Conservation (phyloP, 2,329 filamentous ascomycete species). For the Chaetomiaceae sp. region DNA sequence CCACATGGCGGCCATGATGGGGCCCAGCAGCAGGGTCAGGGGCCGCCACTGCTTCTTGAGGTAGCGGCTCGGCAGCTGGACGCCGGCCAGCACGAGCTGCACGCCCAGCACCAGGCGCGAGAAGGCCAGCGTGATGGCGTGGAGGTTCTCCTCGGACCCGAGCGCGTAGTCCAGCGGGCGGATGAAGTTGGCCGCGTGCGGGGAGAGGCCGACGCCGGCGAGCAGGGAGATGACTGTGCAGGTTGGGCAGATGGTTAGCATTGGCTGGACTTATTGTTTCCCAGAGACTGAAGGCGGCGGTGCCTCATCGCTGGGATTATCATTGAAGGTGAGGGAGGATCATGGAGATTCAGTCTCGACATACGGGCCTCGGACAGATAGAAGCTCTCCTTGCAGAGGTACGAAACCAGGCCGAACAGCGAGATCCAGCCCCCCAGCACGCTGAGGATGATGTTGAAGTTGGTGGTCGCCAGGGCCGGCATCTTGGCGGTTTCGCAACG, state of each 20-base stretch:
- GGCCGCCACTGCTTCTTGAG: conserved; percentile 72
- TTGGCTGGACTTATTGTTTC: not conserved
- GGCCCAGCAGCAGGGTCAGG: conserved; percentile 68
- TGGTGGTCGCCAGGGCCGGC: conserved; percentile 43
- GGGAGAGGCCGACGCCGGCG: conserved; percentile 72
- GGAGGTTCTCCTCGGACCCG: conserved; percentile 50
- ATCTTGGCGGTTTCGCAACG: conserved; percentile 27
- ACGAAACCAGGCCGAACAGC: conserved; percentile 84
- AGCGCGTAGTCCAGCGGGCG: conserved; percentile 68
- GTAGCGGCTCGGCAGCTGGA: conserved; percentile 81
- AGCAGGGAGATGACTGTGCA: conserved; percentile 71
- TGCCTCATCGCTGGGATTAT: too few species aligned
- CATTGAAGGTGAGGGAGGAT: not conserved
- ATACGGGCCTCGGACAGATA: conserved; percentile 85
- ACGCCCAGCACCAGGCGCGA: conserved; percentile 82
- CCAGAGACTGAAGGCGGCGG: too few species aligned
- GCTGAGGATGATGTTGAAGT: conserved; percentile 81
- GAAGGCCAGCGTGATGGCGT: conserved; percentile 75
- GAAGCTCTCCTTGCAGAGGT: conserved; percentile 80
- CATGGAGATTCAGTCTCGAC: conserved; percentile 30
- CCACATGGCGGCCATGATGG: conserved; percentile 86
- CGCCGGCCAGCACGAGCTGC: conserved; percentile 80
- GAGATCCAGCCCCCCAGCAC: conserved; percentile 82
- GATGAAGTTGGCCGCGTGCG: conserved; percentile 69
- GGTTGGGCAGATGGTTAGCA: not conserved